phyloP scores from a whole-genome alignment of 1,139 yeast genomes.

The Pichia sp. region DNA sequence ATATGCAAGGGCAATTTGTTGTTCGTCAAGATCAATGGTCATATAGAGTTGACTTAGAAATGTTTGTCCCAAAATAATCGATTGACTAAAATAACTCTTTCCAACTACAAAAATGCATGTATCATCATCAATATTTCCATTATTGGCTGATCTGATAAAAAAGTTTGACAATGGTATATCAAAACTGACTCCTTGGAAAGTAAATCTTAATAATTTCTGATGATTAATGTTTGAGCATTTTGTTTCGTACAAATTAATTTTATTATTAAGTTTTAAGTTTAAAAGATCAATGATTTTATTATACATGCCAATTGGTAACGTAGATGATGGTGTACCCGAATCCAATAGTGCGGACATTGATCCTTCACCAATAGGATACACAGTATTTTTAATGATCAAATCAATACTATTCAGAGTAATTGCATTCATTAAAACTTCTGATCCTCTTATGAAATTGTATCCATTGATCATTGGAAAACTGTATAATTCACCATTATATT shows the following conservation, averaged over 20 bases:
- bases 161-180: conserved; percentile 41
- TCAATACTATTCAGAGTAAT: conserved; percentile 35
- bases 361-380: conserved; percentile 29
- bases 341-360: conserved; percentile 47
- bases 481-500: conserved; percentile 41
- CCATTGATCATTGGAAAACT: conserved; percentile 36
- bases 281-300: conserved; percentile 34
- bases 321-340: conserved; percentile 58
- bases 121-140: conserved; percentile 8
- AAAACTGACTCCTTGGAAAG: conserved; percentile 49
- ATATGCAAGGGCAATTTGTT: conserved; percentile 61
- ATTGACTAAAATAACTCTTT: conserved; percentile 24
- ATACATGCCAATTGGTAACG: conserved; percentile 40
- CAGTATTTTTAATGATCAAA: neutral
- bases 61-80: conserved; percentile 57
- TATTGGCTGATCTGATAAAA: conserved; percentile 6
- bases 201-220: conserved; percentile 32
- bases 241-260: conserved; percentile 35
- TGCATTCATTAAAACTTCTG: conserved; percentile 34
- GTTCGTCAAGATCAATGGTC: conserved; percentile 66
- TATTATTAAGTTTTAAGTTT: conserved; percentile 10
- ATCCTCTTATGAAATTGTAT: neutral
- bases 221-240: conserved; percentile 26
- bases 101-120: conserved; percentile 12
- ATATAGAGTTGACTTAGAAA: conserved; percentile 67